Base-by-base conservation (phyloP, 306 rosid genomes). In the Citrullus amarus region DNA sequence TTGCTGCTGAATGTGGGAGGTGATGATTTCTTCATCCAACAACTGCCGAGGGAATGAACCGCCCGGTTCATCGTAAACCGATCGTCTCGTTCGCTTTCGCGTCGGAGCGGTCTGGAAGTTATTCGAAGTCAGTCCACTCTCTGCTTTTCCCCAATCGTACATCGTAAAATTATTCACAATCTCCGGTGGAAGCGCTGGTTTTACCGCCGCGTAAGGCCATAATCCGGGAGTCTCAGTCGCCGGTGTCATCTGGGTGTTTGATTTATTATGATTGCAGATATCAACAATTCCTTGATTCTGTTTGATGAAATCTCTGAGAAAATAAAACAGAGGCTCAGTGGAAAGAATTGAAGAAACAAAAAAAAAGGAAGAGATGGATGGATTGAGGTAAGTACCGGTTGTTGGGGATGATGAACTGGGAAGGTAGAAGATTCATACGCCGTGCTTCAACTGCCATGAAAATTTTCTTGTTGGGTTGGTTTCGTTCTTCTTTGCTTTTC, bases 361-460 rank as follows among this genome's bases (percentile, higher is more conserved):
- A 44, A 17, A 44, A 22, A 22, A n/a, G 17, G 34, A 43, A 67
- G 5, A 6, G 0, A 7, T 14, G 0, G 4, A 0, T 4, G 8
- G 48, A 17, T 14, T 14, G 5, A 38, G 34, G 2, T 1, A n/a
- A 0, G 38, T 56, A 88, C 91, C 93, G 84, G 41, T 82, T 80
- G 1, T 53, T 53, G 57, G 57, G 53, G 53, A 87, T 11, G 79
- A 90, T 82, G 34, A 87, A 82, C 79, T 87, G 91, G 63, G 96
- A 81, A 78, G 94, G 89, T 62, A 85, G 79, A 54, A 84, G 90
- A 79, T 87, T 82, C 79, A 84, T 84, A 83, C 80, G 89, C 50
- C 39, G 84, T 74, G 98, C 95, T 82, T 90, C 95, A 84, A 94
- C 96, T 58, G 96, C 98, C 97, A 94, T 94, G 61, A 77, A 63